These are phyloP conservation scores for Botrytis aclada DNA, from an alignment of 2,329 filamentous ascomycete genomes.

Conservation along the genomic window DNA sequence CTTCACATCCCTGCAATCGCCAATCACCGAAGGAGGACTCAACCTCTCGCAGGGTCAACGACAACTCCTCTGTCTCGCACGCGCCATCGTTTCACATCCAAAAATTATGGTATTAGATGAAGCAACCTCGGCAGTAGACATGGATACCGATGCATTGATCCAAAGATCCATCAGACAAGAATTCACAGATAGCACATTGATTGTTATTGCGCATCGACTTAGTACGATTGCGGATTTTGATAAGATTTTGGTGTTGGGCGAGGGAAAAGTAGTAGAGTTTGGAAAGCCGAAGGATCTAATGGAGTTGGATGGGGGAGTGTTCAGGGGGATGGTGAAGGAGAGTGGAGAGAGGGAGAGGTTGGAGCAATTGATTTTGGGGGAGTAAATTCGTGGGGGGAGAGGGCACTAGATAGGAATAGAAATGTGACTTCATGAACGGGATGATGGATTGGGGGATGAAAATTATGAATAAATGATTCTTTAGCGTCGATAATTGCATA, in stretches of 20 bases:
- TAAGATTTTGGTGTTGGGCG: constrained; percentile 67
- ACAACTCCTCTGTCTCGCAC: constrained; percentile 71
- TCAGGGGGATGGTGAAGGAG: constrained; percentile 61
- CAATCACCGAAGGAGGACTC: constrained; percentile 67
- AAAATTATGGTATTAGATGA: constrained; percentile 80
- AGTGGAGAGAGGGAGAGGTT: constrained; percentile 52
- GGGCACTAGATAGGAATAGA: neutral
- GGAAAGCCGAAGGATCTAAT: constrained; percentile 62
- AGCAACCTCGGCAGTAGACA: constrained; percentile 75
- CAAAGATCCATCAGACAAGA: constrained; percentile 71
- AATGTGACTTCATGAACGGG: neutral
- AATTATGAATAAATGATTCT: neutral
- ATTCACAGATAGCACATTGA: constrained; percentile 63
- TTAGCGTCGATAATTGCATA: neutral
- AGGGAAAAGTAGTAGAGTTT: constrained; percentile 65
- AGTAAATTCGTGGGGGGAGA: neutral
- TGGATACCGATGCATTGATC: constrained; percentile 71
- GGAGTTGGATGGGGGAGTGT: constrained; percentile 45
- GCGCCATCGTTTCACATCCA: constrained; percentile 67
- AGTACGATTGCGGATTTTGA: constrained; percentile 78
- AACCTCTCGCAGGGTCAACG: constrained; percentile 76
- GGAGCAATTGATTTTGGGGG: constrained; percentile 26
- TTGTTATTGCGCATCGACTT: constrained; percentile 73
- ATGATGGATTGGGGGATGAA: neutral
- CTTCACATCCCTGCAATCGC: constrained; percentile 59